Base-by-base conservation (phyloP, 139 green algal species). In the Volvox africanus region DNA sequence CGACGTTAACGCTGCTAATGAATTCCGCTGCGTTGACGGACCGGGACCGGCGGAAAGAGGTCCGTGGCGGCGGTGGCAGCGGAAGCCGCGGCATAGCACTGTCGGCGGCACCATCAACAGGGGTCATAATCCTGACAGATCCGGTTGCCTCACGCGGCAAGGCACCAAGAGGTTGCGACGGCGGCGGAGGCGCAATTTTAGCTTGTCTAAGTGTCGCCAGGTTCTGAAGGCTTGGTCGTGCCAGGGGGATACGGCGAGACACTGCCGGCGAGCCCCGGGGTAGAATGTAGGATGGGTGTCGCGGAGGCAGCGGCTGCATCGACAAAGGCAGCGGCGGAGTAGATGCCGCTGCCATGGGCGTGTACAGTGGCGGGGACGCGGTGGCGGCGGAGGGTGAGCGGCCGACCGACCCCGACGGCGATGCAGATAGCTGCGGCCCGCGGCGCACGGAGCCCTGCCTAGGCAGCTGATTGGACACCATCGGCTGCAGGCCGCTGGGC, bases 231-330 rank as follows among this genome's bases (percentile, higher is more conserved):
- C 76, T 55, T 36, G 32, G 76, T 35, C 32, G 33, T 19, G 76
- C 76, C 2, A 36, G 33, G 33, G 76, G 37, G 11, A 26, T 37
- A 1, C 36, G 19, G 35, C 78, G 37, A 36, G 28, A 30, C 24
- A n/a, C 50, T 17, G 24, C 26, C 50, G 50, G 24, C 6, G 50
- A 24, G 14, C n/a, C 35, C 2, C 50, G 80, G 32, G 81, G 81
- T 61, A 68, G 50, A 55, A 87, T 55, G 61, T 61, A 19, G 30
- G 81, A 71, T 14, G 80, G 44, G 28, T 44, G 44, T 26, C 80
- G 80, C 50, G 26, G 50, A 28, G 44, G 55, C 80, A 86, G 80
- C 80, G 62, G 36, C 78, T 81, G 75, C 32, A 24, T 35, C 76
- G 76, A 17, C 33, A 32, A 5, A 3, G 76, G 28, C 36, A 44